Evolutionary conservation across 2,329 filamentous ascomycete genomes (phyloP).

Genomic region (Alternaria viburni): DNA sequence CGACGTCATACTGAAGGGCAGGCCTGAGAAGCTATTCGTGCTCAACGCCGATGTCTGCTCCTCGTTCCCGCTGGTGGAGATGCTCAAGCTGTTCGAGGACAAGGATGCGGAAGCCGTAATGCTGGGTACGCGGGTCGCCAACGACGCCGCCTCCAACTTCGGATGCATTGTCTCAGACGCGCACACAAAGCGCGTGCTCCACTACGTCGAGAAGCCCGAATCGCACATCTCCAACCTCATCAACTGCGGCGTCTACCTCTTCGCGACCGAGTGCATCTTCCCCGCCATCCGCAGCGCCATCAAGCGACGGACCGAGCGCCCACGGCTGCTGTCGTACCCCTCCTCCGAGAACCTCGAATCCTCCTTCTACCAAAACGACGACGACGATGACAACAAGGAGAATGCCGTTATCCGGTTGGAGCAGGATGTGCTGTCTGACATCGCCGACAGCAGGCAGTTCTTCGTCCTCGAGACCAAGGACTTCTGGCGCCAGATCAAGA

Average conservation of each 20-base stretch:
- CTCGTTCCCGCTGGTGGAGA: constrained; percentile 93
- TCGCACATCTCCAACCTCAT: constrained; percentile 97
- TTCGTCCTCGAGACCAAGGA: constrained; percentile 98
- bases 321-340: constrained; percentile 91
- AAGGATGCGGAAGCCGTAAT: constrained; percentile 97
- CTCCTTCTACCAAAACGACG: constrained; percentile 64
- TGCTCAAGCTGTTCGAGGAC: constrained; percentile 92
- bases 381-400: constrained; percentile 75
- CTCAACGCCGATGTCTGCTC: constrained; percentile 99
- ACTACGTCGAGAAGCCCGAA: constrained; percentile 99
- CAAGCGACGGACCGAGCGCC: constrained; percentile 91
- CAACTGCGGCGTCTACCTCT: constrained; percentile 99
- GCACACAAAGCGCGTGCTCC: constrained; percentile 92
- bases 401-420: constrained; percentile 92
- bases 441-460: constrained; percentile 97
- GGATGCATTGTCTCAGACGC: constrained; percentile 96
- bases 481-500: constrained; percentile 99
- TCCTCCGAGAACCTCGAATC: constrained; percentile 90
- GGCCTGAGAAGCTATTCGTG: constrained; percentile 94
- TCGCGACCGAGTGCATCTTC: constrained; percentile 94
- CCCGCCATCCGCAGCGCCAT: constrained; percentile 92
- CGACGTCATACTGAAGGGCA: constrained; percentile 95
- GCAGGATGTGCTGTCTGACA: constrained; percentile 93
- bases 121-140: constrained; percentile 86
- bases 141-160: constrained; percentile 93